A percentile compares a stretch with the other conserved stretches of the same genome.
These are phyloP conservation scores for Fusarium haematococcum DNA, from an alignment of 2,329 filamentous ascomycete genomes.

Conservation along the genomic window DNA sequence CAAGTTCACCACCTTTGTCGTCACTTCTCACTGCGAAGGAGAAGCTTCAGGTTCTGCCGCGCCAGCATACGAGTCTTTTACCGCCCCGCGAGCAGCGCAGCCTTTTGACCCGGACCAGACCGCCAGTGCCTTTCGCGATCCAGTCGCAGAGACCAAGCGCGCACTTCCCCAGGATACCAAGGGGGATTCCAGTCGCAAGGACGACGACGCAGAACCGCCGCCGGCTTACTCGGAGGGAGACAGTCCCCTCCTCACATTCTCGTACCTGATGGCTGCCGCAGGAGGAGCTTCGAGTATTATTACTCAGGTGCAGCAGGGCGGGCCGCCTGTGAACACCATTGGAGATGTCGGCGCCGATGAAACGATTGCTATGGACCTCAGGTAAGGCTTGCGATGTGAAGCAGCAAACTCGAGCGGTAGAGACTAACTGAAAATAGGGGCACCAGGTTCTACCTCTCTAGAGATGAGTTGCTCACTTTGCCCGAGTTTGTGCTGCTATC, in stretches of 20 bases:
- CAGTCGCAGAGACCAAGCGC: conserved; percentile 82
- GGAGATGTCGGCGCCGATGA: conserved; percentile 92
- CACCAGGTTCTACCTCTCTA: conserved; percentile 90
- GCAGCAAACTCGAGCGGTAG: neutral
- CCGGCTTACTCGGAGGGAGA: conserved; percentile 96
- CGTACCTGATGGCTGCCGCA: conserved; percentile 97
- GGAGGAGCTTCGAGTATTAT: conserved; percentile 98
- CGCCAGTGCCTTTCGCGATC: conserved; percentile 59
- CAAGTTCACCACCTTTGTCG: conserved; percentile 49
- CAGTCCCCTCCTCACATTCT: conserved; percentile 91
- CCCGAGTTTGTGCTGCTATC: conserved; percentile 97
- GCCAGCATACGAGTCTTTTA: conserved; percentile 65
- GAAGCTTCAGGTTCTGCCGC: conserved; percentile 57
- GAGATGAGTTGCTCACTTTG: conserved; percentile 93
- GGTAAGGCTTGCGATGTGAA: conserved; percentile 66
- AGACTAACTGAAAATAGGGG: conserved; percentile 69
- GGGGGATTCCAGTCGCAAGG: conserved; percentile 78
- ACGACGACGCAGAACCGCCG: conserved; percentile 89
- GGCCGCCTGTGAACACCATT: conserved; percentile 87
- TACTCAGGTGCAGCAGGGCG: conserved; percentile 97
- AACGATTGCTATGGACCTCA: conserved; percentile 92
- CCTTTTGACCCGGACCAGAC: conserved; percentile 53
- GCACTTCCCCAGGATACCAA: conserved; percentile 87
- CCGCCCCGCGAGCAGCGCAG: conserved; percentile 46
- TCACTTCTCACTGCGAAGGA: conserved; percentile 38